Base-by-base conservation (phyloP, 192 early-diverging fungal species). In the Borealophlyctis nickersoniae region DNA sequence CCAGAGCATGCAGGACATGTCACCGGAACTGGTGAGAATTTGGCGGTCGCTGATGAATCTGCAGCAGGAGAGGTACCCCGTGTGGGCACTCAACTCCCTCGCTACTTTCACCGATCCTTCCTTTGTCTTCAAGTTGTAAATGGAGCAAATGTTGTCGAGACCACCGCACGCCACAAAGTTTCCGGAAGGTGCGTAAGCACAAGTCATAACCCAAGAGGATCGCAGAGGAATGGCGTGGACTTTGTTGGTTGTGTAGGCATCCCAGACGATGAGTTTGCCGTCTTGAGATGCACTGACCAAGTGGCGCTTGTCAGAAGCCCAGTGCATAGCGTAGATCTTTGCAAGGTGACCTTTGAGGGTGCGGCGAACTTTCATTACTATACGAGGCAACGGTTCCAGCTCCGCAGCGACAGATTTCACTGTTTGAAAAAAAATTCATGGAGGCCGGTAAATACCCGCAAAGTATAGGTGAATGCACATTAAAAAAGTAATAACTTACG, bases 121-220 rank as follows among this genome's bases (percentile, higher is more conserved):
- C 65, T 90, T 88, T 48, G 94, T 92, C 65, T 90, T 91, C 33
- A 99, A 78, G 69, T 96, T 99, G 81, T 96, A 99, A 71, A 99
- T 97, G 27, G 94, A 96, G 79, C 97, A 99, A 66, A 99, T 89
- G 77, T 98, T 98, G 80, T 99, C 97, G 57, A 99, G 86, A 65
- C 97, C 97, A 76, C 97, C 97, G 76, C 97, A 99, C 49, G 97
- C 97, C 23, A 99, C 97, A 80, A 94, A 95, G 75, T 91, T 93
- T 27, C 97, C 94, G 9, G 94, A 96, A 3, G 97, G 97, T 48
- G 97, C 93, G 62, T 98, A 99, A 2, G 97, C 94, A 69, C 95
- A 98, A 28, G 97, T 98, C 97, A 99, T 99, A 69, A 99, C 96
- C 97, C 97, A 99, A 13, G 96, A 98, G 1, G 97, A 99, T 11